These are phyloP conservation scores for Diaporthe humulicola DNA, from an alignment of 2,329 filamentous ascomycete genomes.

Conservation along the genomic window DNA sequence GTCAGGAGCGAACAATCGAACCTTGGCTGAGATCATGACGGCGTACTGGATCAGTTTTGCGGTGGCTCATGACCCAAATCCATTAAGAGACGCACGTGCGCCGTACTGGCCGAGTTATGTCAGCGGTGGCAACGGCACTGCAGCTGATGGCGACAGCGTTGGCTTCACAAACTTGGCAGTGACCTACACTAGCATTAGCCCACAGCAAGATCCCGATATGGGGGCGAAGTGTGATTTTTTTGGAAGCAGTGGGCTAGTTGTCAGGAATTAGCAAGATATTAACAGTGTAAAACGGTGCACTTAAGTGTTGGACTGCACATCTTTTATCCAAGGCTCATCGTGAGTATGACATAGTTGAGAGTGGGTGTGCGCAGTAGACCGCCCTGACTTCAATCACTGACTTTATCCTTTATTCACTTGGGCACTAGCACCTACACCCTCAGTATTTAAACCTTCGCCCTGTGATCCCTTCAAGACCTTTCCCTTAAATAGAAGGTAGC, in stretches of 20 bases:
- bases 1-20: neutral
- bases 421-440: too few species aligned
- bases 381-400: too few species aligned
- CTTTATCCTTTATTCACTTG: too few species aligned
- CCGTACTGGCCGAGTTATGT: neutral
- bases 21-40: neutral
- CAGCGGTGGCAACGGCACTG: neutral
- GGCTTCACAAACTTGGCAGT: neutral
- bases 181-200: neutral
- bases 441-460: too few species aligned
- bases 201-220: neutral
- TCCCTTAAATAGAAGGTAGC: too few species aligned
- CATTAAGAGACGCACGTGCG: neutral
- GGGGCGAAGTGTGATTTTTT: neutral
- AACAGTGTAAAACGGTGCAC: neutral
- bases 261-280: neutral
- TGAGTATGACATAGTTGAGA: too few species aligned
- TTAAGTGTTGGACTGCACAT: neutral
- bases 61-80: neutral
- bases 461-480: too few species aligned
- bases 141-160: neutral
- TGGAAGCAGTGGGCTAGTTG: neutral
- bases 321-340: neutral
- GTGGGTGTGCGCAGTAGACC: too few species aligned
- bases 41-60: neutral